A percentile compares a stretch with the other conserved stretches of the same genome.
Conservation (phyloP, 164 flowering plant genomes). For the Berberis thunbergii region DNA sequence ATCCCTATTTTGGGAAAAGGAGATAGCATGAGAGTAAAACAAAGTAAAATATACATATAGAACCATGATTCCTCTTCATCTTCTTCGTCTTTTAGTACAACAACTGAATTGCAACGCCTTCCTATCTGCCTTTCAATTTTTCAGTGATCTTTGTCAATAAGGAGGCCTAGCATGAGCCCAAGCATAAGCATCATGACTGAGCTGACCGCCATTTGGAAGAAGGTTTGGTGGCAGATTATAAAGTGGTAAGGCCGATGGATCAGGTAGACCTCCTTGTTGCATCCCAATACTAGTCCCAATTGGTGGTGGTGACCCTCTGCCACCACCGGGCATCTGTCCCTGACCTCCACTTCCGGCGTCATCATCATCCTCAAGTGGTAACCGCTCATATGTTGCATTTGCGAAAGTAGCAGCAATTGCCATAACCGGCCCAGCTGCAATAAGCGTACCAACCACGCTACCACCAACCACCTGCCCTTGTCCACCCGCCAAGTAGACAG, state of each 20-base stretch:
- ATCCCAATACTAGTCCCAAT: slow-evolving; percentile 8
- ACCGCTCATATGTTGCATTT: slow-evolving; percentile 59
- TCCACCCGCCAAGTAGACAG: slow-evolving; percentile 64
- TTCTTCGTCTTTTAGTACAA: not conserved
- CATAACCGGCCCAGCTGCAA: slow-evolving; percentile 73
- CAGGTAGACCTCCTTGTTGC: slow-evolving; percentile 11
- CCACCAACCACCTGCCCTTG: slow-evolving; percentile 30
- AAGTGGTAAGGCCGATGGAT: slow-evolving; percentile 14
- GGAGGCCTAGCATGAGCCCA: slow-evolving; percentile 49
- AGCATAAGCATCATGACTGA: slow-evolving; percentile 41
- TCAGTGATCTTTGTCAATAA: slow-evolving; percentile 3
- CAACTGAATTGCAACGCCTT: not conserved
- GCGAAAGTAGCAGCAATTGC: slow-evolving; percentile 69
- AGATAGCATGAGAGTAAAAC: not conserved
- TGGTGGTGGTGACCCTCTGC: slow-evolving; percentile 10
- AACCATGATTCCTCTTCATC: not conserved
- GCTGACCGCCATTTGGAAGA: slow-evolving; percentile 42
- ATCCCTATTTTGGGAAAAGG: not conserved
- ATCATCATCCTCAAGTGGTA: slow-evolving; percentile 53
- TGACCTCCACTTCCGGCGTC: slow-evolving; percentile 18
- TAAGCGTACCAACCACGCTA: slow-evolving; percentile 56
- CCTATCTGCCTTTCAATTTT: not conserved
- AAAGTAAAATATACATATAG: slow-evolving; percentile 5
- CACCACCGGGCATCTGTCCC: slow-evolving; percentile 5
- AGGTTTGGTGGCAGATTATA: slow-evolving; percentile 48